These are phyloP conservation scores for Gonium pectorale DNA, from an alignment of 139 green algal species.

Conservation along the genomic window DNA sequence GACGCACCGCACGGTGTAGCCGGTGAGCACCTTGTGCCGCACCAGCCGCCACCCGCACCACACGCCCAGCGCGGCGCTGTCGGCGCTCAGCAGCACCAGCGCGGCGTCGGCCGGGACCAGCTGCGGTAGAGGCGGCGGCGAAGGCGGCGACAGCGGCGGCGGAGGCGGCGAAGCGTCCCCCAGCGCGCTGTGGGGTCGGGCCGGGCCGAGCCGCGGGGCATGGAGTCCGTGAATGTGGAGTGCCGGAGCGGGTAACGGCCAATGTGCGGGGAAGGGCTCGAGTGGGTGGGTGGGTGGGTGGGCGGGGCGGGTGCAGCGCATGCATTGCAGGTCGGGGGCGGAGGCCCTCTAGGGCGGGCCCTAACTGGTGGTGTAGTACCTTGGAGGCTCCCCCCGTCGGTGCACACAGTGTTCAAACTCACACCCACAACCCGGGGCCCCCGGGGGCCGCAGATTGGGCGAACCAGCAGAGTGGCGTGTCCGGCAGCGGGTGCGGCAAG, in stretches of 20 bases:
- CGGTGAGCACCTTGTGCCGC: slow-evolving; percentile 34
- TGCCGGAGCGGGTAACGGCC: neutral
- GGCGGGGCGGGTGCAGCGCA: neutral
- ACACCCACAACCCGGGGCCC: too few species aligned
- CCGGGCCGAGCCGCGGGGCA: too few species aligned
- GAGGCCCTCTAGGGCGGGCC: too few species aligned
- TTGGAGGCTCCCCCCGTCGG: too few species aligned
- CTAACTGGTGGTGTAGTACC: too few species aligned
- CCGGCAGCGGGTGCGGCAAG: too few species aligned
- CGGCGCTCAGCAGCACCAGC: slow-evolving; percentile 22
- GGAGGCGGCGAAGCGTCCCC: neutral
- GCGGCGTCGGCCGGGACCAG: neutral
- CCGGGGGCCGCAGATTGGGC: too few species aligned
- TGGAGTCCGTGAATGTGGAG: too few species aligned
- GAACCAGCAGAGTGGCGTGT: too few species aligned
- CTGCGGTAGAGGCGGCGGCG: neutral
- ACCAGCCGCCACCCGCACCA: slow-evolving; percentile 22
- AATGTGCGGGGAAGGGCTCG: neutral
- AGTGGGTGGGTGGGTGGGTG: neutral
- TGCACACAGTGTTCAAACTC: too few species aligned
- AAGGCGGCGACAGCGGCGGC: neutral
- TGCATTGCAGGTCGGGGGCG: too few species aligned
- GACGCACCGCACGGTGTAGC: slow-evolving; percentile 29
- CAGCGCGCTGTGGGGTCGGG: neutral
- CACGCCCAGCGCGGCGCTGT: slow-evolving; percentile 3